Percentiles rank a stretch among this genome's conserved stretches.
Evolutionary conservation across 768 basidiomycete genomes (phyloP).

Genomic region (Tephrocybe sp.): DNA sequence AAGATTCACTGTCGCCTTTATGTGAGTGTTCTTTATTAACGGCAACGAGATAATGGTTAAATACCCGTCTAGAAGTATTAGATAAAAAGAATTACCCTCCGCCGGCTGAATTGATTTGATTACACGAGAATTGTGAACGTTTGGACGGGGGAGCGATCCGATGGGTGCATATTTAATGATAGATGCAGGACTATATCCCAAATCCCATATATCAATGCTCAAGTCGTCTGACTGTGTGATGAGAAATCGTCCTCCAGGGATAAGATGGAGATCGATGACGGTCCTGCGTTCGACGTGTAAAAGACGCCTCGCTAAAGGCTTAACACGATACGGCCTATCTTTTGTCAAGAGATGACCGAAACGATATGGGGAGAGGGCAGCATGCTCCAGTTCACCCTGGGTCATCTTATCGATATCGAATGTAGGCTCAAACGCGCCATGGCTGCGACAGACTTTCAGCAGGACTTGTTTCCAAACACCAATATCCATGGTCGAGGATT

Average conservation of each 20-base stretch:
- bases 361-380: background rate
- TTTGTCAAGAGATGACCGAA: background rate
- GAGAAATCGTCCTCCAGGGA: constrained; percentile 16
- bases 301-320: background rate
- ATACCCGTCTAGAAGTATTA: too few species aligned
- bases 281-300: background rate
- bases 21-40: background rate
- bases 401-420: constrained; percentile 7
- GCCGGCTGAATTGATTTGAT: too few species aligned
- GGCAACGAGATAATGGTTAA: too few species aligned
- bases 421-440: constrained; percentile 6
- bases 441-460: background rate
- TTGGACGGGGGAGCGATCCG: background rate
- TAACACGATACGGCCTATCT: background rate
- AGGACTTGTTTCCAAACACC: constrained; percentile 2
- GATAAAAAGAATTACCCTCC: too few species aligned
- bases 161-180: constrained; percentile 2
- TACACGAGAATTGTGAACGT: too few species aligned
- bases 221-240: background rate
- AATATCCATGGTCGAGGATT: background rate
- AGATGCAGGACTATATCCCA: constrained; percentile 4
- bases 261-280: background rate
- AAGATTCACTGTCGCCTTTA: background rate
- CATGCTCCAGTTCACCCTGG: constrained; percentile 4
- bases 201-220: constrained; percentile 11